phyloP scores from a whole-genome alignment of 1,284 basidiomycete genomes.

The Sanguinoderma infundibulare region DNA sequence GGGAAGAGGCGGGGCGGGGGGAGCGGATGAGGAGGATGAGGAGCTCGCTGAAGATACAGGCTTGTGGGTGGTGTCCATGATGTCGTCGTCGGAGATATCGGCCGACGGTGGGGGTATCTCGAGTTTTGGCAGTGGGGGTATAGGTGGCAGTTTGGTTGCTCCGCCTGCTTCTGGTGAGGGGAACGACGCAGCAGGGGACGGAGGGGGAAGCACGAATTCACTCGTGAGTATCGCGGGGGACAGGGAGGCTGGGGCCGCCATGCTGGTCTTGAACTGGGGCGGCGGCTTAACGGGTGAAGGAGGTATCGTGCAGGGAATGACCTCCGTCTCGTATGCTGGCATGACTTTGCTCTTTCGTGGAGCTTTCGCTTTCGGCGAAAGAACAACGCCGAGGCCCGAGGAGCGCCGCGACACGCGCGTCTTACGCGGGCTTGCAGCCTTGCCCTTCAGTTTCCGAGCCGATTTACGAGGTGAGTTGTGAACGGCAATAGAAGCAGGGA shows the following conservation, averaged over 20 bases:
- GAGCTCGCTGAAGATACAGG: constrained; percentile 9
- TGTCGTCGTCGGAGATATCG: constrained; percentile 12
- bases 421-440: constrained; percentile 44
- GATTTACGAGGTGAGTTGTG: constrained; percentile 33
- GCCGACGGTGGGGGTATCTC: constrained; percentile 22
- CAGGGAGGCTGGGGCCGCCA: constrained; percentile 21
- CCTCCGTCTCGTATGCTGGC: constrained; percentile 70
- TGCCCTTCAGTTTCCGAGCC: constrained; percentile 42
- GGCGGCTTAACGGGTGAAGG: constrained; percentile 20
- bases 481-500: not conserved
- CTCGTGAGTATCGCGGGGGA: constrained; percentile 47
- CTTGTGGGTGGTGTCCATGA: constrained; percentile 13
- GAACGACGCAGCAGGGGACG: constrained; percentile 62
- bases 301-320: constrained; percentile 46
- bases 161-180: constrained; percentile 19
- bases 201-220: constrained; percentile 74
- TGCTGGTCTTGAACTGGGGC: constrained; percentile 35
- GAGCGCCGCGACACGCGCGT: constrained; percentile 52
- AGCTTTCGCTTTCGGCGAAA: constrained; percentile 21
- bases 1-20: constrained; percentile 9
- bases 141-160: constrained; percentile 19
- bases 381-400: constrained; percentile 32
- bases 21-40: constrained; percentile 12
- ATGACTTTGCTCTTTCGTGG: constrained; percentile 37
- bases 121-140: constrained; percentile 25